Conservation (phyloP, 371 early-diverging fungal genomes). For the Conidiobolus incongruus region DNA sequence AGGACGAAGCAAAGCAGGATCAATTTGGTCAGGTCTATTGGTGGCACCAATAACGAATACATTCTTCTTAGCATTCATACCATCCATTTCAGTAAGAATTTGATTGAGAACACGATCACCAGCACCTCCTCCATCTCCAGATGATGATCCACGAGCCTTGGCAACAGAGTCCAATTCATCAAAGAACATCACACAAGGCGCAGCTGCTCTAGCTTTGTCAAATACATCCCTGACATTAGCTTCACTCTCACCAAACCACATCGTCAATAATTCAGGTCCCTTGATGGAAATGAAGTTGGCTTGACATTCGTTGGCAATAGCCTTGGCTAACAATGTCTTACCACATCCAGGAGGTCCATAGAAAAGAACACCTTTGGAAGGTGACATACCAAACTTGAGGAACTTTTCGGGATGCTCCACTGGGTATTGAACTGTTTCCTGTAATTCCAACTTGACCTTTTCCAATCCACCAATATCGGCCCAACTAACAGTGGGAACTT, state of each 20-base stretch:
- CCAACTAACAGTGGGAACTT: constrained; percentile 98
- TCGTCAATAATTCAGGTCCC: too few relatives aligned
- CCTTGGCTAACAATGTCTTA: constrained; percentile 99
- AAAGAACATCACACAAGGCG: constrained; percentile 99
- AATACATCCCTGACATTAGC: constrained; percentile 99
- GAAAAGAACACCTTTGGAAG: constrained; percentile 98
- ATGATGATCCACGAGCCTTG: constrained; percentile 78
- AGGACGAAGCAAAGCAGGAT: constrained; percentile 88
- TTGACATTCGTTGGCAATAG: constrained; percentile 99
- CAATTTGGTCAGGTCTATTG: constrained; percentile 97
- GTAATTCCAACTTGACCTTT: constrained; percentile 96
- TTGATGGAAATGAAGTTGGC: constrained; percentile 99
- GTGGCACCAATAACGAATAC: constrained; percentile 99
- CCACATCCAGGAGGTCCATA: constrained; percentile 99
- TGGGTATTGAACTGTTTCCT: constrained; percentile 99
- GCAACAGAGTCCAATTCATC: too few relatives aligned
- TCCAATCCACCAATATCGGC: constrained; percentile 98
- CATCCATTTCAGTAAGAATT: constrained; percentile 99
- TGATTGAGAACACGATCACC: constrained; percentile 99
- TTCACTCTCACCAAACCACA: constrained; percentile 99
- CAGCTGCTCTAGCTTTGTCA: constrained; percentile 98
- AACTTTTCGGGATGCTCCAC: constrained; percentile 99
- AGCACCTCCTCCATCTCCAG: constrained; percentile 87
- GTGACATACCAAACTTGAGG: constrained; percentile 99
- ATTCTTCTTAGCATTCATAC: constrained; percentile 99